A percentile compares a stretch with the other conserved stretches of the same genome.
phyloP scores from a whole-genome alignment of 768 basidiomycete species.

The Imleria badia region DNA sequence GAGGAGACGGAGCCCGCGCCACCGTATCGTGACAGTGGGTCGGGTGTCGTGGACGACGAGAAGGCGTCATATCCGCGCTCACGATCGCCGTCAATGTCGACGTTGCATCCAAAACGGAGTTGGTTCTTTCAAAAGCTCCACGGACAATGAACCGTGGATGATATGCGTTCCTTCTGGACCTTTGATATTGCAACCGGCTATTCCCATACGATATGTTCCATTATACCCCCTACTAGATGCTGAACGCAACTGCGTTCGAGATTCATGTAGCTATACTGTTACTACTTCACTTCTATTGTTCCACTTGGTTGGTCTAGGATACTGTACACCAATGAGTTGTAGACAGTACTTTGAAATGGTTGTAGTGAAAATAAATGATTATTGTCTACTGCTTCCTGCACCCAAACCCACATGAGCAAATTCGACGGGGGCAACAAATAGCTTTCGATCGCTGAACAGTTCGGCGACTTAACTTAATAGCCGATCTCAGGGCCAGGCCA shows the following conservation, averaged over 20 bases:
- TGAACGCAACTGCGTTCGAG: background rate
- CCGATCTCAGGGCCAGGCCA: too few species aligned
- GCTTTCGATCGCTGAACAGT: too few species aligned
- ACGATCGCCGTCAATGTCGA: background rate
- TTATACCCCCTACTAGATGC: background rate
- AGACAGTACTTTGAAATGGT: too few species aligned
- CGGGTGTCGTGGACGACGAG: conserved; percentile 4
- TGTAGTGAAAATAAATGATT: too few species aligned
- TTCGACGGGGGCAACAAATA: too few species aligned
- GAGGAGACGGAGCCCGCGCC: conserved; percentile 34
- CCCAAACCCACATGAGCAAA: too few species aligned
- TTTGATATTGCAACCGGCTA: background rate
- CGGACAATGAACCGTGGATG: background rate
- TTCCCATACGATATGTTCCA: background rate
- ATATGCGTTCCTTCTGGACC: too few species aligned
- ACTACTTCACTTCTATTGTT: background rate
- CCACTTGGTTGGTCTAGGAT: too few species aligned
- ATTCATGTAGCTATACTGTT: conserved; percentile 1
- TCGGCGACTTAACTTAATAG: too few species aligned
- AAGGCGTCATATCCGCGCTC: conserved; percentile 10
- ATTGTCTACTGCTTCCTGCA: too few species aligned
- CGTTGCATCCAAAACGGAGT: conserved; percentile 3
- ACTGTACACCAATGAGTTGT: too few species aligned
- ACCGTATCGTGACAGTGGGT: conserved; percentile 28
- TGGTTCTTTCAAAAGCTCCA: conserved; percentile 18